Percentiles rank a stretch among this genome's conserved stretches.
phyloP scores from a whole-genome alignment of 2,329 filamentous ascomycete species.

The Penicillium rolfsii region DNA sequence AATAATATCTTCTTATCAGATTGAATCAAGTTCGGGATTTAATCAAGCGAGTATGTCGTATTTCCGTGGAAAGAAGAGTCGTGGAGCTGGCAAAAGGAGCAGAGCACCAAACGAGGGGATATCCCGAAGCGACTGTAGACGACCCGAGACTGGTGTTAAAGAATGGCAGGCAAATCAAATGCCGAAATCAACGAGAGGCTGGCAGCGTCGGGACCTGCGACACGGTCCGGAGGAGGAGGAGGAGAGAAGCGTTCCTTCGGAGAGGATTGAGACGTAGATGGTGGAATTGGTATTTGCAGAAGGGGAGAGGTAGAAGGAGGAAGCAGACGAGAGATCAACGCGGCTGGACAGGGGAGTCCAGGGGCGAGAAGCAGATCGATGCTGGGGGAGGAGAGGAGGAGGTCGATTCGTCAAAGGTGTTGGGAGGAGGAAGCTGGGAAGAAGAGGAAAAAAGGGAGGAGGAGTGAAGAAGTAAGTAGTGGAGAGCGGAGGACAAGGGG shows the following conservation, averaged over 20 bases:
- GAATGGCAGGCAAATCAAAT: conserved; percentile 31
- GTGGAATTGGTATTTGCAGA: neutral
- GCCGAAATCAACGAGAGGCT: conserved; percentile 41
- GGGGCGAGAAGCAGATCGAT: conserved; percentile 25
- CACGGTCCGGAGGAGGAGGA: conserved; percentile 26
- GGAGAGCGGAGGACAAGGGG: conserved; percentile 8
- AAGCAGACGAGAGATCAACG: conserved; percentile 21
- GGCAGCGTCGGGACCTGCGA: conserved; percentile 41
- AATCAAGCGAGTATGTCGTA: neutral
- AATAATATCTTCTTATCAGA: conserved; percentile 11
- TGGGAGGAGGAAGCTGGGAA: conserved; percentile 2
- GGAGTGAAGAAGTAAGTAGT: conserved; percentile 16
- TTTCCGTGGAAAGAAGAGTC: neutral
- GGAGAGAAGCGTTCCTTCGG: conserved; percentile 3
- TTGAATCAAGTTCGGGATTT: neutral
- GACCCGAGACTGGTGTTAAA: conserved; percentile 18
- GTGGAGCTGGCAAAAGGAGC: conserved; percentile 1
- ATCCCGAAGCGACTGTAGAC: conserved; percentile 19
- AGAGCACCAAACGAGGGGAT: conserved; percentile 11
- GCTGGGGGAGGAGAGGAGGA: conserved; percentile 3
- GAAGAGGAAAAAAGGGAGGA: conserved; percentile 24
- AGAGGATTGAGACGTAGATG: neutral
- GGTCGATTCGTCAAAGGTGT: conserved; percentile 16
- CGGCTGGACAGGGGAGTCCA: conserved; percentile 32
- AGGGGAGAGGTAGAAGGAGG: conserved; percentile 5